These are phyloP conservation scores for Carallia brachiata DNA, from an alignment of 345 rosid species.

Conservation along the genomic window DNA sequence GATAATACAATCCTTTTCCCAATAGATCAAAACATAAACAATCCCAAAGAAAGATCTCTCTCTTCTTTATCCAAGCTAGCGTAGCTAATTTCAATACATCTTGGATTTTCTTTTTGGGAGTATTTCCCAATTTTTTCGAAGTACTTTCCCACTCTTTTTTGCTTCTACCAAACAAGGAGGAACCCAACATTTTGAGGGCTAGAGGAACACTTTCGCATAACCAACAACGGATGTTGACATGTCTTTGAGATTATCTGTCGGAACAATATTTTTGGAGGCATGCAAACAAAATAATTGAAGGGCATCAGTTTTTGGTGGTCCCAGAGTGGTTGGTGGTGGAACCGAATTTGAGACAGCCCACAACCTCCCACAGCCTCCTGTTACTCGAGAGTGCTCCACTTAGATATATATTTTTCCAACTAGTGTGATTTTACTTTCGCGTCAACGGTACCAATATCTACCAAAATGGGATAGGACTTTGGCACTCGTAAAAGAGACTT, in stretches of 20 bases:
- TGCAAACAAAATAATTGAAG: not conserved
- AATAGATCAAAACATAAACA: constrained; percentile 1
- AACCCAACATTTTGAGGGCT: constrained; percentile 11
- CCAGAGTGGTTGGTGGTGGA: too few relatives aligned
- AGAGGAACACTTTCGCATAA: constrained; percentile 4
- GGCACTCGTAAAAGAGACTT: too few relatives aligned
- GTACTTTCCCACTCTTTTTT: constrained; percentile 1
- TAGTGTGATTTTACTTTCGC: too few relatives aligned
- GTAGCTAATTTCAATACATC: constrained; percentile 3
- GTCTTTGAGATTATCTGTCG: not conserved
- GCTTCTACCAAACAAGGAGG: not conserved
- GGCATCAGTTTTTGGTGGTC: not conserved
- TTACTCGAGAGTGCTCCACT: too few relatives aligned
- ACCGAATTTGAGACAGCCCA: too few relatives aligned
- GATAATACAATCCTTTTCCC: not conserved
- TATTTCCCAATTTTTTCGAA: not conserved
- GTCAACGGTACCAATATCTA: too few relatives aligned
- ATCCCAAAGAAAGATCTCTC: not conserved
- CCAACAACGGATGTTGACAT: not conserved
- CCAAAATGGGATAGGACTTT: too few relatives aligned
- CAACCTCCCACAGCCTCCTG: too few relatives aligned
- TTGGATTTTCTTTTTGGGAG: not conserved
- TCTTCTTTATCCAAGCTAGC: not conserved
- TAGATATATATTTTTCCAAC: too few relatives aligned
- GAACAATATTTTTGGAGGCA: constrained; percentile 1